A percentile compares a stretch with the other conserved stretches of the same genome.
These are phyloP conservation scores for Actinomortierella wolfii DNA, from an alignment of 371 early-diverging fungal species.

Conservation along the genomic window DNA sequence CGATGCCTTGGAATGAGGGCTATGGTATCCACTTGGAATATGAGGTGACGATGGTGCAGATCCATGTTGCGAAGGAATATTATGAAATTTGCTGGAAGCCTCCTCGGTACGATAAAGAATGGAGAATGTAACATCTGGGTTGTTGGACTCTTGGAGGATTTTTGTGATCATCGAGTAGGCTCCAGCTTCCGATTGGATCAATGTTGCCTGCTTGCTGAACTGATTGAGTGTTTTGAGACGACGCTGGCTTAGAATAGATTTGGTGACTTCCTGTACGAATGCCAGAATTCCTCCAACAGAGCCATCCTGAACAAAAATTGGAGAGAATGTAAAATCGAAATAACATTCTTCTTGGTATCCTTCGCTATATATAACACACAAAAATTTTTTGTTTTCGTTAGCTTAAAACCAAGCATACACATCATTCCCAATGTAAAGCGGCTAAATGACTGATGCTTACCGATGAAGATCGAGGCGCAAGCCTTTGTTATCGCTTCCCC, in stretches of 20 bases:
- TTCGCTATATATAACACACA: slow-evolving; percentile 15
- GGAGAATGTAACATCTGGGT: slow-evolving; percentile 39
- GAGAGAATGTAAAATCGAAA: slow-evolving; percentile 38
- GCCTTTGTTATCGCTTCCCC: slow-evolving; percentile 24
- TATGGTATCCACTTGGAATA: background rate
- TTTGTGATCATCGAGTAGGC: slow-evolving; percentile 32
- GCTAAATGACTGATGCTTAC: slow-evolving; percentile 9
- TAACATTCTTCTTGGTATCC: slow-evolving; percentile 43
- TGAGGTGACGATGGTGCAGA: slow-evolving; percentile 6
- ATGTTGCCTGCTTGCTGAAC: slow-evolving; percentile 36
- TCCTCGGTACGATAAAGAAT: slow-evolving; percentile 38
- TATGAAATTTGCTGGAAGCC: background rate
- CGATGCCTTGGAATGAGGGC: too few relatives aligned
- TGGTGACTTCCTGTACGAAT: slow-evolving; percentile 27
- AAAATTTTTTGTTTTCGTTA: background rate
- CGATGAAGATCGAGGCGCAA: slow-evolving; percentile 31
- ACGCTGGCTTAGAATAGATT: slow-evolving; percentile 29
- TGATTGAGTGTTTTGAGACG: slow-evolving; percentile 29
- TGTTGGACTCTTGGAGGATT: slow-evolving; percentile 42
- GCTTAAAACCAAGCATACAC: background rate
- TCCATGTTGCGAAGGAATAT: slow-evolving; percentile 2
- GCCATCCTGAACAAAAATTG: slow-evolving; percentile 29
- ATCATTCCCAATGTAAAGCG: background rate
- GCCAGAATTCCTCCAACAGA: slow-evolving; percentile 26
- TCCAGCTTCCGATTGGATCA: slow-evolving; percentile 26